Conservation (phyloP, 2,329 filamentous ascomycete genomes). For the Paradendryphiella salina region DNA sequence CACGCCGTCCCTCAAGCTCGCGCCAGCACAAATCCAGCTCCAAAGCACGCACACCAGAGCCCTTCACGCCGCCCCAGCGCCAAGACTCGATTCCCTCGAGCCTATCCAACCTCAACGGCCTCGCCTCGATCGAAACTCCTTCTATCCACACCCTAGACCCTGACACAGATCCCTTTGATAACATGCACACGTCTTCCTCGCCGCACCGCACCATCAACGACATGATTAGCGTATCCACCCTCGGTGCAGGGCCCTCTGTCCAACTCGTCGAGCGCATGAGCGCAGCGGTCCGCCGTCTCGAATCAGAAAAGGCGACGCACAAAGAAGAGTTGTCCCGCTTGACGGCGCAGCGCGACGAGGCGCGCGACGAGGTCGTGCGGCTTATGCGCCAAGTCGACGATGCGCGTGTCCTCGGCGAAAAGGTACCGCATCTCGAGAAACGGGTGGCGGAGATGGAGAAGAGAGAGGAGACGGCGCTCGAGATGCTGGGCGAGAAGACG, state of each 20-base stretch:
- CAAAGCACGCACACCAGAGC: slow-evolving; percentile 43
- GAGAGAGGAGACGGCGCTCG: slow-evolving; percentile 86
- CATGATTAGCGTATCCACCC: slow-evolving; percentile 85
- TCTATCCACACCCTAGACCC: slow-evolving; percentile 51
- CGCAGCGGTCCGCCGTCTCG: slow-evolving; percentile 84
- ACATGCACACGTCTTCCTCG: slow-evolving; percentile 52
- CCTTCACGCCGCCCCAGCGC: slow-evolving; percentile 35
- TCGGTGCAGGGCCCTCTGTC: slow-evolving; percentile 86
- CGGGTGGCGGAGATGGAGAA: slow-evolving; percentile 70
- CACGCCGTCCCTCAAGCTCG: slow-evolving; percentile 43
- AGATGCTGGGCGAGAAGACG: slow-evolving; percentile 96
- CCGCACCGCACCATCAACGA: slow-evolving; percentile 70
- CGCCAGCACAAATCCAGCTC: slow-evolving; percentile 36
- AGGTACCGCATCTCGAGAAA: slow-evolving; percentile 66
- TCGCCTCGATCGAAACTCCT: slow-evolving; percentile 49
- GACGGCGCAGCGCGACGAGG: slow-evolving; percentile 84
- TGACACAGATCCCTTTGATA: slow-evolving; percentile 57
- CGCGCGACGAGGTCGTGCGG: slow-evolving; percentile 84
- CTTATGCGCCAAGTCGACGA: slow-evolving; percentile 85
- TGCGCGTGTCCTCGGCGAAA: slow-evolving; percentile 63
- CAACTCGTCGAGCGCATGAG: slow-evolving; percentile 97
- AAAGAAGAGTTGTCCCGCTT: slow-evolving; percentile 85
- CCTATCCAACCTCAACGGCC: slow-evolving; percentile 44
- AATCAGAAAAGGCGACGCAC: slow-evolving; percentile 85
- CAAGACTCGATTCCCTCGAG: slow-evolving; percentile 43